These are phyloP conservation scores for Blastocystis hominis DNA, from an alignment of 352 stramenopile species.

Conservation along the genomic window DNA sequence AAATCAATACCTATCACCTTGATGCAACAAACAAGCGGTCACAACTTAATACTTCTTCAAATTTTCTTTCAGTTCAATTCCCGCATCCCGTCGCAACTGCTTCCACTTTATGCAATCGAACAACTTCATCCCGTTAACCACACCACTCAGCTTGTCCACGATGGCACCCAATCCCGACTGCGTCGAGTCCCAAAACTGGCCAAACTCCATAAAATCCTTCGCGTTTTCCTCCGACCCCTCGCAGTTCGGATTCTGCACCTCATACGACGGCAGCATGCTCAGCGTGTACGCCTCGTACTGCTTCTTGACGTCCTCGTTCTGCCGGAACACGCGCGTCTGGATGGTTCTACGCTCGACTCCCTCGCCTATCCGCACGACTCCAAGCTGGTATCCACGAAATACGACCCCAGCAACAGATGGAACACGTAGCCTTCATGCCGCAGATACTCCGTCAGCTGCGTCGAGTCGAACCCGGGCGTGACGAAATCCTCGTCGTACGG, in stretches of 20 bases:
- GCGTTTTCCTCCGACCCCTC: not conserved
- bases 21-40: too few relatives aligned
- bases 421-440: slow-evolving; percentile 6
- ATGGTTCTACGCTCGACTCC: not conserved
- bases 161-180: not conserved
- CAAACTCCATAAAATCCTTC: not conserved
- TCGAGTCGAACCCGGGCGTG: slow-evolving; percentile 5
- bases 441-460: slow-evolving; percentile 12
- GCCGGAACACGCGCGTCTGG: not conserved
- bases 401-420: not conserved
- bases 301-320: not conserved
- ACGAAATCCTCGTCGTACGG: slow-evolving; percentile 42
- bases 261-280: not conserved
- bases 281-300: not conserved
- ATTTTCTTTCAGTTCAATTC: not conserved
- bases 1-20: too few relatives aligned
- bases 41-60: not conserved
- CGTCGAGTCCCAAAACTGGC: not conserved
- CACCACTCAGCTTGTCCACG: not conserved
- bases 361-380: not conserved
- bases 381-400: not conserved
- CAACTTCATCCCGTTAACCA: not conserved
- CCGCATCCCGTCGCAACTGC: not conserved
- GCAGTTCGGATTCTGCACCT: not conserved
- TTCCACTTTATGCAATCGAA: not conserved